phyloP scores from a whole-genome alignment of 306 rosid genomes.

The Lagenaria siceraria region DNA sequence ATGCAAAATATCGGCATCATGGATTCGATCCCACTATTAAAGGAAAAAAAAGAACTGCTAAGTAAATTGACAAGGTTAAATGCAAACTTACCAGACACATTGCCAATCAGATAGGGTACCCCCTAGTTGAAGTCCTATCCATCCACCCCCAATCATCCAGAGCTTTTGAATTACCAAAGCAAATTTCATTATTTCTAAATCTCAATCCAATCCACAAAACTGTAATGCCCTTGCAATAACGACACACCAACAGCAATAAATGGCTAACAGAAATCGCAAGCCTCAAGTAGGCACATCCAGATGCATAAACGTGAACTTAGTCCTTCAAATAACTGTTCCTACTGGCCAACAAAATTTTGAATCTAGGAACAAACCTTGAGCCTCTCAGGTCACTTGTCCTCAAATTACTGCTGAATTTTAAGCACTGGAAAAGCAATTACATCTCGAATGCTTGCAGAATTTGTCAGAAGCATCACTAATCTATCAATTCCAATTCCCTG shows the following conservation, averaged over 20 bases:
- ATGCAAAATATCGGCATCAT: neutral
- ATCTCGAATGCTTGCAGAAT: slow-evolving; percentile 86
- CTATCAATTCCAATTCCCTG: slow-evolving; percentile 98
- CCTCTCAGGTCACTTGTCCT: neutral
- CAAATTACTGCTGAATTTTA: slow-evolving; percentile 44
- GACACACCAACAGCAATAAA: neutral
- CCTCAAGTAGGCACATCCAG: neutral
- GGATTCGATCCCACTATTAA: neutral
- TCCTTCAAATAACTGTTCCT: neutral
- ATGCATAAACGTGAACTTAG: neutral
- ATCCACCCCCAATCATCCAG: neutral
- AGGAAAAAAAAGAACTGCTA: neutral
- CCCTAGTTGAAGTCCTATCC: neutral
- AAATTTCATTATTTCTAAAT: neutral
- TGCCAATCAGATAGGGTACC: neutral
- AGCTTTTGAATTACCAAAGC: neutral
- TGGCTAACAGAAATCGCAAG: neutral
- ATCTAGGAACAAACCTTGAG: neutral
- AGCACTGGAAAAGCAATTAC: slow-evolving; percentile 96
- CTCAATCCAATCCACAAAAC: neutral
- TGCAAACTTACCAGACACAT: neutral
- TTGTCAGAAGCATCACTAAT: slow-evolving; percentile 89
- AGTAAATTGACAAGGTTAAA: neutral
- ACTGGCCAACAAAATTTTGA: neutral
- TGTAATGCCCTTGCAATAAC: neutral